phyloP scores from a whole-genome alignment of 257 asterid genomes.

The Lycium barbarum region DNA sequence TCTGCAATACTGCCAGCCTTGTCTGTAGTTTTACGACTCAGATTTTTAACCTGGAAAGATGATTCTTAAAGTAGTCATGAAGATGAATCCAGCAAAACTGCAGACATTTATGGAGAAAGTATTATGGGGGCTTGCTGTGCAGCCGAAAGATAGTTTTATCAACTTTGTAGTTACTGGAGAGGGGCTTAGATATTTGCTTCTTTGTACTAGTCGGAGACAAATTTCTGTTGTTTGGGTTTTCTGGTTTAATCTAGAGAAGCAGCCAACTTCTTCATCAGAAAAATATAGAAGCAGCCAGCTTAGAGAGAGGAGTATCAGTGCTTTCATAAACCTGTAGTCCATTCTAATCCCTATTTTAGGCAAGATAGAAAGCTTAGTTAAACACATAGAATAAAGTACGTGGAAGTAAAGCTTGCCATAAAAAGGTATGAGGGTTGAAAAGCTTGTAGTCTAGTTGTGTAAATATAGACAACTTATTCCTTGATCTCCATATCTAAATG shows the following conservation, averaged over 20 bases:
- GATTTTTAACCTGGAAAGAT: background rate
- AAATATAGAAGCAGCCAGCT: background rate
- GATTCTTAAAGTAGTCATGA: conserved; percentile 13
- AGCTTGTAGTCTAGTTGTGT: background rate
- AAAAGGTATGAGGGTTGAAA: background rate
- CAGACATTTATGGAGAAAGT: background rate
- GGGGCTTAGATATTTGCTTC: conserved; percentile 5
- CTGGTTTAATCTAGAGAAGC: background rate
- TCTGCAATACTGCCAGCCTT: background rate
- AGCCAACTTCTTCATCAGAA: background rate
- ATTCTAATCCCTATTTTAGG: conserved; percentile 14
- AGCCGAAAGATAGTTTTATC: background rate
- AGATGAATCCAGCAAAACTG: background rate
- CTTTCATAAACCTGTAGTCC: background rate
- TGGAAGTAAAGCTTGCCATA: background rate
- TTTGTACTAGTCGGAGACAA: background rate
- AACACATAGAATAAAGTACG: background rate
- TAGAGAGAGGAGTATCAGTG: background rate
- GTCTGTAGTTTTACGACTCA: conserved; percentile 1
- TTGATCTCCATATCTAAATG: too few relatives aligned
- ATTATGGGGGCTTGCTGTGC: background rate
- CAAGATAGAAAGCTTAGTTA: background rate
- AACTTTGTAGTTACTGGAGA: conserved; percentile 23
- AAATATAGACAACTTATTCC: background rate
- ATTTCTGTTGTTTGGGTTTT: background rate